Base-by-base conservation (phyloP, 2,329 filamentous ascomycete genomes). In the Neurospora sp. region DNA sequence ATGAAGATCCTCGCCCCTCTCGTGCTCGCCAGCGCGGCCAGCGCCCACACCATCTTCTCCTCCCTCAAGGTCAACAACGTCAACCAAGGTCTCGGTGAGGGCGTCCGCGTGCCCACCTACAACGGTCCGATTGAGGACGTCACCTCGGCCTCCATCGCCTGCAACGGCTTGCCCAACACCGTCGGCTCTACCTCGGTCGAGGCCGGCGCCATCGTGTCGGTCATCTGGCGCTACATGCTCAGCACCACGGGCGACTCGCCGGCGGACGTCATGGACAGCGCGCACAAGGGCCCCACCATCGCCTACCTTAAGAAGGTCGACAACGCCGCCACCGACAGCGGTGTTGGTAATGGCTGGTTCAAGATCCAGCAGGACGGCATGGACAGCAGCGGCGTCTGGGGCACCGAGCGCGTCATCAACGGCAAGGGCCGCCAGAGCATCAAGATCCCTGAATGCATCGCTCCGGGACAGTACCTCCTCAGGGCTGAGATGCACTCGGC, bases 271-370 rank as follows among this genome's bases (percentile, higher is more conserved):
- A 75, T 75, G 73, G 74, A 75, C 73, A 73, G 67, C 70, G 68
- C 40, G 38, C 74, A 75, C 73, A 74, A 74, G 70, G 74, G 74
- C 12, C 74, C 74, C n/a, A 75, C 72, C 46, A 66, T 75, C 41
- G 74, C 74, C 68, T 75, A 75, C 71, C 74, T 75, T 41, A 75
- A 75, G 71, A 75, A 75, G 73, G 74, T 75, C 70, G 70, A 52
- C 71, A 71, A 75, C 65, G 73, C 74, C 19, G 71, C 73, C 40
- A 68, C 57, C 28, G 73, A 75, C 68, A 72, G 73, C 57, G 74
- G 74, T 36, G 69, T 75, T 67, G 74, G 74, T 36, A 71, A 69
- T 41, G 74, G 74, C 23, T 75, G 74, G 74, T 75, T 75, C 72
- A 75, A 75, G 71, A 75, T 75, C 69, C 74, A 75, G 74, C 67